Conservation (phyloP, 2,329 filamentous ascomycete species). For the Dendryphion nanum region DNA sequence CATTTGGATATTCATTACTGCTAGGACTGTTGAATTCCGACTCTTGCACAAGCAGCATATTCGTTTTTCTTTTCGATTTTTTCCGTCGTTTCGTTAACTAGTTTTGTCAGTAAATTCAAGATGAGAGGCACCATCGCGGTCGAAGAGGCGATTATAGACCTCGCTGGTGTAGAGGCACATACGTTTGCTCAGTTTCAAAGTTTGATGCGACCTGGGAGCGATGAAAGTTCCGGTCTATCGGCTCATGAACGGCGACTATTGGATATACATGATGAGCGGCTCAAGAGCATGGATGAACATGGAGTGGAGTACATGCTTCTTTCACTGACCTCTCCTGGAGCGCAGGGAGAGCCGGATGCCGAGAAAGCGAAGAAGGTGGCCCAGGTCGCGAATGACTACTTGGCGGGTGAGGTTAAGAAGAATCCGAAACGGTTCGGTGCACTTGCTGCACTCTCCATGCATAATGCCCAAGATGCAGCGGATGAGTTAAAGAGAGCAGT, state of each 20-base stretch:
- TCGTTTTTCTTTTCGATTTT: neutral
- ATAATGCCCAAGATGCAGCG: slow-evolving; percentile 30
- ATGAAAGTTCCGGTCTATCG: slow-evolving; percentile 18
- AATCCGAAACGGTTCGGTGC: slow-evolving; percentile 24
- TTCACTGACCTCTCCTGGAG: slow-evolving; percentile 26
- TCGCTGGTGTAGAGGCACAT: slow-evolving; percentile 22
- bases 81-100: neutral
- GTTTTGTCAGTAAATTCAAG: neutral
- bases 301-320: slow-evolving; percentile 31
- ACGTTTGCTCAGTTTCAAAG: slow-evolving; percentile 27
- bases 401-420: slow-evolving; percentile 23
- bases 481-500: slow-evolving; percentile 29
- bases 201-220: slow-evolving; percentile 21
- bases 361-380: slow-evolving; percentile 24
- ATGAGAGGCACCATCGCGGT: slow-evolving; percentile 29
- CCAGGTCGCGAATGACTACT: slow-evolving; percentile 25
- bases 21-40: no score
- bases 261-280: slow-evolving; percentile 27
- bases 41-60: no score
- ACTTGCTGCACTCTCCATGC: slow-evolving; percentile 34
- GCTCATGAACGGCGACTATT: slow-evolving; percentile 22
- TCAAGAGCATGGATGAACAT: slow-evolving; percentile 27
- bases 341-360: slow-evolving; percentile 22
- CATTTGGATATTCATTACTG: no score
- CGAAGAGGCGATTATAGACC: slow-evolving; percentile 29